phyloP scores from a whole-genome alignment of 441 rosid genomes.

The Erysimum cheiri region DNA sequence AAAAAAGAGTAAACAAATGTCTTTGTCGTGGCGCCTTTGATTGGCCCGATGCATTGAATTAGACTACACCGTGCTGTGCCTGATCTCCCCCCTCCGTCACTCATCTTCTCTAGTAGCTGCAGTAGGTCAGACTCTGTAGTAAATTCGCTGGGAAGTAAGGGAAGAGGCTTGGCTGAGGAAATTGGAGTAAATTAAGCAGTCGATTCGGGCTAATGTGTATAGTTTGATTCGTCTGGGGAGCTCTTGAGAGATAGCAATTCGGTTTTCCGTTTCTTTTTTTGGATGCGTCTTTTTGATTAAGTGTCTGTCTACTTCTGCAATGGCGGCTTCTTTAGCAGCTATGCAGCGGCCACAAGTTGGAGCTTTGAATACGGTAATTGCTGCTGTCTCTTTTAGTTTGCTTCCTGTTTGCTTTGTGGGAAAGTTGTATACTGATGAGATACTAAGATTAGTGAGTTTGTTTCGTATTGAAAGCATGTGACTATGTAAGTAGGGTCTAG shows the following conservation, averaged over 20 bases:
- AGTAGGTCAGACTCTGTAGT: conserved; percentile 58
- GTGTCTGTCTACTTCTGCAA: conserved; percentile 44
- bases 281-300: conserved; percentile 22
- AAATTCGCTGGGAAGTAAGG: neutral
- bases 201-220: conserved; percentile 33
- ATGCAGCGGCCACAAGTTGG: conserved; percentile 79
- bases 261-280: conserved; percentile 26
- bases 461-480: neutral
- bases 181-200: conserved; percentile 13
- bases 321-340: conserved; percentile 84
- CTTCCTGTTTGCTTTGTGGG: conserved; percentile 7
- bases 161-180: conserved; percentile 25
- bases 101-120: conserved; percentile 34
- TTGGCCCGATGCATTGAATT: conserved; percentile 2
- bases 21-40: no score
- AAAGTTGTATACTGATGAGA: conserved; percentile 28
- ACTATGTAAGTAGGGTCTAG: neutral
- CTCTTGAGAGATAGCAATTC: conserved; percentile 30
- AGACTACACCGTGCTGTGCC: conserved; percentile 48
- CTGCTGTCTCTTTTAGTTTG: conserved; percentile 1
- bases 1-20: no score
- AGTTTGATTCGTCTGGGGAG: conserved; percentile 21
- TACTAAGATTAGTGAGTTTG: conserved; percentile 21
- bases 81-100: conserved; percentile 32
- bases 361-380: conserved; percentile 73